These are phyloP conservation scores for Populus euphratica DNA, from an alignment of 345 rosid genomes.

Conservation along the genomic window DNA sequence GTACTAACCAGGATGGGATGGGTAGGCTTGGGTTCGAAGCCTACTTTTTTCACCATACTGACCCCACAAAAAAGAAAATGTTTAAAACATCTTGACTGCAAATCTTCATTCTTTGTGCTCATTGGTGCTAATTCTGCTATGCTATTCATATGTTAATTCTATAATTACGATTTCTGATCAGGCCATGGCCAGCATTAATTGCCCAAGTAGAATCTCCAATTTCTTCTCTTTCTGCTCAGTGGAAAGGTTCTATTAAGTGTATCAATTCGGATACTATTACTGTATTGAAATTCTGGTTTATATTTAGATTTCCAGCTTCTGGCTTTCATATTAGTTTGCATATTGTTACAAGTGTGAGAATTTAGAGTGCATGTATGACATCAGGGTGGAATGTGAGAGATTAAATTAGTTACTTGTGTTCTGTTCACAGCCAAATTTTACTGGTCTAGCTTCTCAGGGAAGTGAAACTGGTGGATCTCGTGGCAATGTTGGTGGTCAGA, in stretches of 20 bases:
- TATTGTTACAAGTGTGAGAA: background rate
- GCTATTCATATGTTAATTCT: background rate
- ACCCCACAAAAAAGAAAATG: background rate
- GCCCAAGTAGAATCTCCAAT: background rate
- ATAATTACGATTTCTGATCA: background rate
- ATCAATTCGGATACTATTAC: background rate
- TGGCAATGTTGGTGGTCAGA: slow-evolving; percentile 38
- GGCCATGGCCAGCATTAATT: background rate
- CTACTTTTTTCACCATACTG: background rate
- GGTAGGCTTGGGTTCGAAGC: background rate
- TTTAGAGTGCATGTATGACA: background rate
- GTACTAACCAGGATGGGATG: background rate
- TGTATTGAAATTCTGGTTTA: background rate
- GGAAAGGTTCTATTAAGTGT: background rate
- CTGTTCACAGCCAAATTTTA: slow-evolving; percentile 42
- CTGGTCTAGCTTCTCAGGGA: slow-evolving; percentile 49
- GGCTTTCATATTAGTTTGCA: background rate
- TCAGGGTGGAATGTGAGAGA: background rate
- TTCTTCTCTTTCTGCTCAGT: background rate
- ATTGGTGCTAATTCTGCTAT: background rate
- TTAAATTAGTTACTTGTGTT: background rate
- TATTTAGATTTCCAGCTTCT: background rate
- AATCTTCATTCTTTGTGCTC: background rate
- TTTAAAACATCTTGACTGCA: background rate
- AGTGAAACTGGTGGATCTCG: slow-evolving; percentile 41